Evolutionary conservation across 305 asterid species (phyloP).

Genomic region (Fraxinus greggii): DNA sequence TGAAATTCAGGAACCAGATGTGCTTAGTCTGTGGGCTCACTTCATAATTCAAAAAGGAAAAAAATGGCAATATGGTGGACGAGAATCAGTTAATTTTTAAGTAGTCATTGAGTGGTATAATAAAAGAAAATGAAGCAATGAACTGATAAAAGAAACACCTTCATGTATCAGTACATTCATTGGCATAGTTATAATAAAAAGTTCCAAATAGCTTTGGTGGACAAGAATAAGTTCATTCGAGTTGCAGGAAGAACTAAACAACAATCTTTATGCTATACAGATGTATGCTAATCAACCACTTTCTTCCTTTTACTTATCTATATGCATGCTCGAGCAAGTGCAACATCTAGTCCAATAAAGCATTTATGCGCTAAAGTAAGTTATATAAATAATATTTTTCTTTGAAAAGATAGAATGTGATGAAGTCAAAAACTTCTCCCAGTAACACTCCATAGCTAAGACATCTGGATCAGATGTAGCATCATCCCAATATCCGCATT

Average conservation of each 20-base stretch:
- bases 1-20: conserved; percentile 10
- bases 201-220: background rate
- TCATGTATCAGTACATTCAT: background rate
- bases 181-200: background rate
- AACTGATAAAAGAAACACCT: background rate
- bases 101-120: background rate
- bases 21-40: conserved; percentile 5
- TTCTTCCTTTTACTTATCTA: background rate
- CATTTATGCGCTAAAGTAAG: background rate
- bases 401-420: conserved; percentile 1
- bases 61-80: background rate
- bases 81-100: background rate
- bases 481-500: background rate
- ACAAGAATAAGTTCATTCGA: background rate
- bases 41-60: background rate
- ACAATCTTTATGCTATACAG: background rate
- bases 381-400: conserved; percentile 2
- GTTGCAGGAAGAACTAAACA: conserved; percentile 5
- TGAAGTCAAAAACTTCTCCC: conserved; percentile 13
- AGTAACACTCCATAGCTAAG: background rate
- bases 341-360: background rate
- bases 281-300: background rate
- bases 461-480: background rate
- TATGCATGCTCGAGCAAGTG: background rate
- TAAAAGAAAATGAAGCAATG: background rate